Conservation (phyloP, 176 grass and related monocot genomes). For the Avena atlantica region DNA sequence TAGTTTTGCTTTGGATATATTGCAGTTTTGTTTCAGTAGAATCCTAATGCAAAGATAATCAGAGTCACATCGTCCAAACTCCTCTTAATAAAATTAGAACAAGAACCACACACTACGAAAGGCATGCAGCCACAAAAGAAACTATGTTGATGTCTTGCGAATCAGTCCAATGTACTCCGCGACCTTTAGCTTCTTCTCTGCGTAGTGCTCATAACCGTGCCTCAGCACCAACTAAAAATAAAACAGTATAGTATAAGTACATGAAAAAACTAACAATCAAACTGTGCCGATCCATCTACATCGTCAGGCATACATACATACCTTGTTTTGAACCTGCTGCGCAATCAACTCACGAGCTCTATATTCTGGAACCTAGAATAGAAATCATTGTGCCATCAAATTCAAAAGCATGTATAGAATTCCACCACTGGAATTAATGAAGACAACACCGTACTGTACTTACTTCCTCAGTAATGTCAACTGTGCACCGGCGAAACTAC, state of each 20-base stretch:
- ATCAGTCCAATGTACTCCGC: not conserved
- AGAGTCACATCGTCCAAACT: too few species aligned
- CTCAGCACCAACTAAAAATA: not conserved
- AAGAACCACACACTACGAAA: too few species aligned
- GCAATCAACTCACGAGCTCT: not conserved
- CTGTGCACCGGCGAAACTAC: not conserved
- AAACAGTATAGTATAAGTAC: not conserved
- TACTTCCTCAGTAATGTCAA: not conserved
- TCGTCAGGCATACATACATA: not conserved
- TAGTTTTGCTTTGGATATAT: too few species aligned
- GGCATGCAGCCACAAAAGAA: too few species aligned
- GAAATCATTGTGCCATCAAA: not conserved
- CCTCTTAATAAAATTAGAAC: too few species aligned
- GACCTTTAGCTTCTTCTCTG: conserved; percentile 31
- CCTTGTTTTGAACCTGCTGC: not conserved
- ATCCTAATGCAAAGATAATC: too few species aligned
- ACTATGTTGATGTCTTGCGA: not conserved
- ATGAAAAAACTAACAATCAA: not conserved
- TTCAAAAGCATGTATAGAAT: not conserved
- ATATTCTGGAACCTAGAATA: not conserved
- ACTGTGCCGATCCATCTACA: not conserved
- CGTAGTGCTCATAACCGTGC: not conserved
- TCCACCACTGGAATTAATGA: not conserved
- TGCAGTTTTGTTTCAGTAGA: too few species aligned
- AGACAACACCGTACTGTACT: not conserved